phyloP scores from a whole-genome alignment of 257 asterid species.

The Galeopsis tetrahit region DNA sequence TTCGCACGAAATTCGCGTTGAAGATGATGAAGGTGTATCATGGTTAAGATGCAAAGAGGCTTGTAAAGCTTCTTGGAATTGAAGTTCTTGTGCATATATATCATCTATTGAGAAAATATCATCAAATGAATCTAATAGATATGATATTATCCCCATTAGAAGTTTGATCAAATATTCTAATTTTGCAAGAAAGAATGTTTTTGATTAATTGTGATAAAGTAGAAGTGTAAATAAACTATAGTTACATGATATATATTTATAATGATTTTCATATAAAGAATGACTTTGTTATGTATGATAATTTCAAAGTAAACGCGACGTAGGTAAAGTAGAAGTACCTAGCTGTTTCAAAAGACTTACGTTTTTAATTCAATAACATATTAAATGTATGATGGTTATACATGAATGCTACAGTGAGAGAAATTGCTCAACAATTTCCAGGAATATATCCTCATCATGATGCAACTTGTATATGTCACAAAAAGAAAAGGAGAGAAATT shows the following conservation, averaged over 20 bases:
- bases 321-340: not conserved
- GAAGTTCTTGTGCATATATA: conserved; percentile 33
- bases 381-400: too few relatives aligned
- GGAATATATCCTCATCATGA: not conserved
- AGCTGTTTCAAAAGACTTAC: conserved; percentile 3
- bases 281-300: conserved; percentile 6
- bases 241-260: not conserved
- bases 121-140: conserved; percentile 22
- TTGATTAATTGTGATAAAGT: not conserved
- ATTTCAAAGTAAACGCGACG: conserved; percentile 20
- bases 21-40: conserved; percentile 6
- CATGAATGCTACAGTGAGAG: conserved; percentile 3
- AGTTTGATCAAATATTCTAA: not conserved
- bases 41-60: conserved; percentile 31
- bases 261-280: conserved; percentile 3
- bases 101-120: not conserved
- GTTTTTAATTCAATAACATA: not conserved
- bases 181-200: not conserved
- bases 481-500: not conserved
- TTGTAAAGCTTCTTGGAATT: conserved; percentile 37
- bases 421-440: not conserved
- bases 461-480: not conserved
- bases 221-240: not conserved
- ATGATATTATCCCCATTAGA: conserved; percentile 30
- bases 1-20: conserved; percentile 30